Evolutionary conservation across 2,329 filamentous ascomycete species (phyloP).

Genomic region (Tolypocladium inflatum): DNA sequence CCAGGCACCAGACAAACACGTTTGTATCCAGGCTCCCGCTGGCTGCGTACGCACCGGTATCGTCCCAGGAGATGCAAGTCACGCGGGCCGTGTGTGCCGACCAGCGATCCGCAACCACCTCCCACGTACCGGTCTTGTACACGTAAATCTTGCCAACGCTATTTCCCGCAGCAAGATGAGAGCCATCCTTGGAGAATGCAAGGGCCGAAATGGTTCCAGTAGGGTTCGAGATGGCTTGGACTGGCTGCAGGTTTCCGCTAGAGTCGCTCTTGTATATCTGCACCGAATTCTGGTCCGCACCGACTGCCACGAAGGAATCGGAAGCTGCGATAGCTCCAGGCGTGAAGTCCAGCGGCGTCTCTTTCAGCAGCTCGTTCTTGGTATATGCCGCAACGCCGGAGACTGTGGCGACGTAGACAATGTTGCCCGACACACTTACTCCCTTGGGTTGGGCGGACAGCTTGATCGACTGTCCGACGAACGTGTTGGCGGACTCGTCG

Average conservation of each 20-base stretch:
- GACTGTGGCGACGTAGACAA: conserved; percentile 49
- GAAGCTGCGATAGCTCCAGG: conserved; percentile 65
- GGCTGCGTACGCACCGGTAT: conserved; percentile 64
- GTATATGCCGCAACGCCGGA: conserved; percentile 44
- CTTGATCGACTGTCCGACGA: conserved; percentile 58
- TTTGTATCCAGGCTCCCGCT: conserved; percentile 87
- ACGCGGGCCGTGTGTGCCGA: conserved; percentile 51
- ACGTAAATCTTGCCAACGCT: conserved; percentile 80
- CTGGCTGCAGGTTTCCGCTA: conserved; percentile 42
- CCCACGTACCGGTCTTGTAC: conserved; percentile 54
- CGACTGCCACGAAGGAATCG: conserved; percentile 62
- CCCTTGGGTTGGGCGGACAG: conserved; percentile 76
- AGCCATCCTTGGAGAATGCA: conserved; percentile 73
- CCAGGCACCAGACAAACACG: conserved; percentile 83
- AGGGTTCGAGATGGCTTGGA: conserved; percentile 54
- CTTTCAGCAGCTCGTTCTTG: conserved; percentile 50
- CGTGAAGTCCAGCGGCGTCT: conserved; percentile 49
- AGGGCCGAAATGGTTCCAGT: conserved; percentile 67
- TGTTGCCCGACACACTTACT: conserved; percentile 43
- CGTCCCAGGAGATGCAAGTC: conserved; percentile 63
- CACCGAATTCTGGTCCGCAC: conserved; percentile 62
- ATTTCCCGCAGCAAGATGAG: conserved; percentile 72
- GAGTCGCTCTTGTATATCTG: conserved; percentile 58
- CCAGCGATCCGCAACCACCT: conserved; percentile 67
- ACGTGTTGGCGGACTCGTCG: conserved; percentile 65